phyloP scores from a whole-genome alignment of 1,284 basidiomycete species.

The Ustilago loliicola region DNA sequence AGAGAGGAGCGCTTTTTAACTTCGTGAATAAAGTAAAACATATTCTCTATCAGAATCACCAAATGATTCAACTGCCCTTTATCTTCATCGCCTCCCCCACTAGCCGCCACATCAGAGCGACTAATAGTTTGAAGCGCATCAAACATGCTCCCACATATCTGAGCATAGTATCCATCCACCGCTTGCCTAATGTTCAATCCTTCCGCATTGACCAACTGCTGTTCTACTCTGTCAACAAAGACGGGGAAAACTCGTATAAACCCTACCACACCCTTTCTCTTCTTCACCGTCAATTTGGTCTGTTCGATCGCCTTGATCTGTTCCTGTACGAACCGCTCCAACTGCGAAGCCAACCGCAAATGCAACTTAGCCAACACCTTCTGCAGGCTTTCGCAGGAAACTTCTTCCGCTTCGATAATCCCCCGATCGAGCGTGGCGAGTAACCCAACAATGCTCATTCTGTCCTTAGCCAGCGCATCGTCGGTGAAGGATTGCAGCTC shows the following conservation, averaged over 20 bases:
- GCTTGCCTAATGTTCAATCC: constrained; percentile 82
- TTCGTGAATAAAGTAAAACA: constrained; percentile 91
- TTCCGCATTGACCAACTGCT: constrained; percentile 79
- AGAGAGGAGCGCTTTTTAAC: constrained; percentile 75
- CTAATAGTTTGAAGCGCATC: constrained; percentile 92
- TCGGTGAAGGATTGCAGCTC: constrained; percentile 90
- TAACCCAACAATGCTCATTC: constrained; percentile 86
- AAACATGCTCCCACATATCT: constrained; percentile 88
- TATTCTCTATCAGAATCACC: constrained; percentile 95
- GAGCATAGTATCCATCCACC: constrained; percentile 88
- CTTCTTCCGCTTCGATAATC: constrained; percentile 81
- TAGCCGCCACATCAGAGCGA: constrained; percentile 79
- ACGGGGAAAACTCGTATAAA: constrained; percentile 93
- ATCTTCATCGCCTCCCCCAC: constrained; percentile 75
- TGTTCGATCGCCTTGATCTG: constrained; percentile 84
- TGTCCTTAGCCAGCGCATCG: constrained; percentile 80
- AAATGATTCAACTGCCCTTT: constrained; percentile 97
- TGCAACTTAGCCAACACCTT: constrained; percentile 85
- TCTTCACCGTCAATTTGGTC: constrained; percentile 90
- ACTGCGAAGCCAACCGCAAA: constrained; percentile 66
- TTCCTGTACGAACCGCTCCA: constrained; percentile 72
- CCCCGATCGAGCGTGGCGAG: constrained; percentile 85
- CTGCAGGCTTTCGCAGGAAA: constrained; percentile 81
- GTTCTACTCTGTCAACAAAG: constrained; percentile 86
- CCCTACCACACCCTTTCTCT: constrained; percentile 89